Evolutionary conservation across 169 alveolate genomes (phyloP).

Genomic region (Plasmodium vinckei): DNA sequence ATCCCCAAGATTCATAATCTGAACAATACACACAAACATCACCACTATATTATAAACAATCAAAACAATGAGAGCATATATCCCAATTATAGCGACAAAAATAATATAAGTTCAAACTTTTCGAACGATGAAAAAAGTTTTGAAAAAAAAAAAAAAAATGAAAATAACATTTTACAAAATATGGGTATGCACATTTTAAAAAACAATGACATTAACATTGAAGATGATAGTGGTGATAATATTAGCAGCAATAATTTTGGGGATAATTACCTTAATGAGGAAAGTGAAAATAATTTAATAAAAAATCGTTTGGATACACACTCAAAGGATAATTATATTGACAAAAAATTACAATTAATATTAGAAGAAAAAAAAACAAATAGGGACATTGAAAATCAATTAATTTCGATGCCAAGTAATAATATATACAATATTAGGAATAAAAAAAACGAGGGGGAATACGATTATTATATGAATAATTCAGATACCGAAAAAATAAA

Average conservation of each 20-base stretch:
- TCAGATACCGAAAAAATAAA: too few relatives aligned
- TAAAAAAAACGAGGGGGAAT: too few relatives aligned
- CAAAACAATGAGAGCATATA: too few relatives aligned
- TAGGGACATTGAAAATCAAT: not conserved
- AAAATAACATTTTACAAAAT: conserved; percentile 2
- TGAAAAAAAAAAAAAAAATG: not conserved
- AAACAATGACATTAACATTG: conserved; percentile 4
- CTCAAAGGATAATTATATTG: conserved; percentile 11
- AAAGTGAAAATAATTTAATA: not conserved
- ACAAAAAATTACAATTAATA: not conserved
- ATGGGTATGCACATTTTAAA: not conserved
- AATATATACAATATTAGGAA: not conserved
- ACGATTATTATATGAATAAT: too few relatives aligned
- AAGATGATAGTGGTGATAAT: not conserved
- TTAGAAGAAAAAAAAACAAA: not conserved
- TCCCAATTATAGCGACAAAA: too few relatives aligned
- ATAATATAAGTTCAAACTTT: too few relatives aligned
- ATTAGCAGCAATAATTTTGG: conserved; percentile 1
- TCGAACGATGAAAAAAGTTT: not conserved
- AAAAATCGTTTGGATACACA: conserved; percentile 8
- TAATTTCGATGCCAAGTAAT: conserved; percentile 8
- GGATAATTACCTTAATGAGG: too few relatives aligned
- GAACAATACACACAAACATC: too few relatives aligned
- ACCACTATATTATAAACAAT: too few relatives aligned
- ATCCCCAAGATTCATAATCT: too few relatives aligned